These are phyloP conservation scores for Physaria fendleri DNA, from an alignment of 345 rosid genomes.

Conservation along the genomic window DNA sequence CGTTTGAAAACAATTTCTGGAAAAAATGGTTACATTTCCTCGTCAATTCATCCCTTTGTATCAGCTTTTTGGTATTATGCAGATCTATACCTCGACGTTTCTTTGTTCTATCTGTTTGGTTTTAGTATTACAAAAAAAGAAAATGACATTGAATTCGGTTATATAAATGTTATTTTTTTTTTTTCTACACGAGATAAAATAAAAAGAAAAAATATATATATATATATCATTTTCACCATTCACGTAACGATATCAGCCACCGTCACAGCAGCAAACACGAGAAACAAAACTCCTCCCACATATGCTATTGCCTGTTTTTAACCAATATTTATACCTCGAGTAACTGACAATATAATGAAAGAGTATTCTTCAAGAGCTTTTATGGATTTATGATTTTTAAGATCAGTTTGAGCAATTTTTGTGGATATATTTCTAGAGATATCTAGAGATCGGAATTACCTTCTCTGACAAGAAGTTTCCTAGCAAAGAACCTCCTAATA, in stretches of 20 bases:
- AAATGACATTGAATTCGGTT: too few relatives aligned
- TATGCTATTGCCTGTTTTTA: constrained; percentile 66
- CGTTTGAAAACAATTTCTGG: too few relatives aligned
- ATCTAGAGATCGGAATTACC: constrained; percentile 35
- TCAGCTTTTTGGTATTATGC: too few relatives aligned
- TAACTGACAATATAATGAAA: not conserved
- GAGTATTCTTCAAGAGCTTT: not conserved
- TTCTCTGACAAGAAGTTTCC: constrained; percentile 94
- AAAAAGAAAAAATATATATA: not conserved
- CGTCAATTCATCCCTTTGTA: too few relatives aligned
- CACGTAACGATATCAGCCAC: constrained; percentile 58
- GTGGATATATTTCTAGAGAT: not conserved
- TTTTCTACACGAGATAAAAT: not conserved
- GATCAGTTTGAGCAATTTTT: too few relatives aligned
- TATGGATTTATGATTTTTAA: not conserved
- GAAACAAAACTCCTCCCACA: constrained; percentile 79
- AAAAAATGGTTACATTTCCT: too few relatives aligned
- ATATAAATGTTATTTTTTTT: too few relatives aligned
- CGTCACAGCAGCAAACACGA: constrained; percentile 76
- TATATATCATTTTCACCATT: not conserved
- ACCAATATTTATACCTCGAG: too few relatives aligned
- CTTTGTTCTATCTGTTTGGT: too few relatives aligned
- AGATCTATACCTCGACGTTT: too few relatives aligned
- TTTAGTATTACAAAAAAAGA: too few relatives aligned
- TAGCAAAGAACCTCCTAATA: constrained; percentile 85